These are phyloP conservation scores for Suillus bovinus DNA, from an alignment of 768 basidiomycete genomes.

Conservation along the genomic window DNA sequence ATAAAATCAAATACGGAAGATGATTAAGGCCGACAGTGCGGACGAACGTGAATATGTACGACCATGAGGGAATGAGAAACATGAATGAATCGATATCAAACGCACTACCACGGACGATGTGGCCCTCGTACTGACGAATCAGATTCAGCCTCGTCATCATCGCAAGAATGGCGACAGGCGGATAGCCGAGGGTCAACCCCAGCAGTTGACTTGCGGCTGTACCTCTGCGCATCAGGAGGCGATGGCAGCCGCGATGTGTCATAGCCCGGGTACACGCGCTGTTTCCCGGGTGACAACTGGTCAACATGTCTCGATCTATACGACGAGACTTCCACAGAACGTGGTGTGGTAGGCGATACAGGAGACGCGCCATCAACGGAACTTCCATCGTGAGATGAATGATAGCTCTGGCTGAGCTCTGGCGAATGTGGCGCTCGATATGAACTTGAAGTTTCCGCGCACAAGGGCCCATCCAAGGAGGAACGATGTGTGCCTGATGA, in stretches of 20 bases:
- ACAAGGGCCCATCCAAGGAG: slow-evolving; percentile 12
- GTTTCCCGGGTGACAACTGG: slow-evolving; percentile 17
- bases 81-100: slow-evolving; percentile 2
- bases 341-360: slow-evolving; percentile 55
- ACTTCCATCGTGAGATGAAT: slow-evolving; percentile 43
- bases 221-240: slow-evolving; percentile 15
- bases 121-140: slow-evolving; percentile 36
- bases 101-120: slow-evolving; percentile 46
- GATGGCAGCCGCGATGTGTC: slow-evolving; percentile 7
- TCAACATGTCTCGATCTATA: slow-evolving; percentile 19
- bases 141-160: slow-evolving; percentile 40
- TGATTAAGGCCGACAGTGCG: slow-evolving; percentile 12
- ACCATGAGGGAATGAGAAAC: slow-evolving; percentile 2
- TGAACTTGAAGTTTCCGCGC: slow-evolving; percentile 14
- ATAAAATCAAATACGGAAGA: slow-evolving; percentile 10
- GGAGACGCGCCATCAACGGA: slow-evolving; percentile 55
- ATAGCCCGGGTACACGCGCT: slow-evolving; percentile 3
- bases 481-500: slow-evolving; percentile 15
- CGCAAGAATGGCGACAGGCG: slow-evolving; percentile 25
- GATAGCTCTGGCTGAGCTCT: slow-evolving; percentile 25
- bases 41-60: slow-evolving; percentile 11
- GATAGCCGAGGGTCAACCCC: slow-evolving; percentile 26
- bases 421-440: slow-evolving; percentile 21
- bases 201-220: slow-evolving; percentile 20
- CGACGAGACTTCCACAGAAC: slow-evolving; percentile 34